A percentile compares a stretch with the other conserved stretches of the same genome.
phyloP scores from a whole-genome alignment of 345 rosid species.

The Hibiscus mutabilis region DNA sequence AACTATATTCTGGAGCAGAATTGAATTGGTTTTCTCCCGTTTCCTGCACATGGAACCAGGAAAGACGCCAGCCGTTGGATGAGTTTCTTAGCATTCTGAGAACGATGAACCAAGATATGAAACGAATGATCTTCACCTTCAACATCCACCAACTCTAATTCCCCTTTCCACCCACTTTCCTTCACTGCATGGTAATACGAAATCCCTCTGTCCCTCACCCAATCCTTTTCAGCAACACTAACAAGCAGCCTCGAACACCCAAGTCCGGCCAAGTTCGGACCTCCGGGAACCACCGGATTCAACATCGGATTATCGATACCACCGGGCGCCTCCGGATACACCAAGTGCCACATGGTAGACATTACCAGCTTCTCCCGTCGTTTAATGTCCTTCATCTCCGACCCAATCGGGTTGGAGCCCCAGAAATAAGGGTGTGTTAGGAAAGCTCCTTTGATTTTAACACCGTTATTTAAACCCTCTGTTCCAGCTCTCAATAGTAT shows the following conservation, averaged over 20 bases:
- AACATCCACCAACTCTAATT: slow-evolving; percentile 22
- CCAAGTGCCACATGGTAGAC: slow-evolving; percentile 16
- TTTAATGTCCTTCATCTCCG: slow-evolving; percentile 6
- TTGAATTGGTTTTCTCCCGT: too few relatives aligned
- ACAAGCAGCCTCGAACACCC: slow-evolving; percentile 32
- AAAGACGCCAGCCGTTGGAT: slow-evolving; percentile 35
- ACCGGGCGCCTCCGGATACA: slow-evolving; percentile 23
- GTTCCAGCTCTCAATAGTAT: slow-evolving; percentile 24
- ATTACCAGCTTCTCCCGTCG: slow-evolving; percentile 9
- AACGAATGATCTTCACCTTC: slow-evolving; percentile 37
- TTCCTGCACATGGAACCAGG: slow-evolving; percentile 1
- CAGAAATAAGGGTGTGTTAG: slow-evolving; percentile 44
- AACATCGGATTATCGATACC: slow-evolving; percentile 33
- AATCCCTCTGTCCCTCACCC: slow-evolving; percentile 28
- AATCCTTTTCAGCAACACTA: slow-evolving; percentile 27
- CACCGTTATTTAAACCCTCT: slow-evolving; percentile 17
- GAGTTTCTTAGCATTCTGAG: slow-evolving; percentile 23
- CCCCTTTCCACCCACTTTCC: slow-evolving; percentile 39
- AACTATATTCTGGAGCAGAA: too few relatives aligned
- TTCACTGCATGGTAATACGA: slow-evolving; percentile 25
- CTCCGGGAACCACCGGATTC: slow-evolving; percentile 23
- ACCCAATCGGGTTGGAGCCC: slow-evolving; percentile 38
- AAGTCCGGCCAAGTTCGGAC: slow-evolving; percentile 28
- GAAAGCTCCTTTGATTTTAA: slow-evolving; percentile 25
- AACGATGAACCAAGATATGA: slow-evolving; percentile 22